A percentile compares a stretch with the other conserved stretches of the same genome.
These are phyloP conservation scores for Zygoascus flipseniorum DNA, from an alignment of 805 yeast genomes.

Conservation along the genomic window DNA sequence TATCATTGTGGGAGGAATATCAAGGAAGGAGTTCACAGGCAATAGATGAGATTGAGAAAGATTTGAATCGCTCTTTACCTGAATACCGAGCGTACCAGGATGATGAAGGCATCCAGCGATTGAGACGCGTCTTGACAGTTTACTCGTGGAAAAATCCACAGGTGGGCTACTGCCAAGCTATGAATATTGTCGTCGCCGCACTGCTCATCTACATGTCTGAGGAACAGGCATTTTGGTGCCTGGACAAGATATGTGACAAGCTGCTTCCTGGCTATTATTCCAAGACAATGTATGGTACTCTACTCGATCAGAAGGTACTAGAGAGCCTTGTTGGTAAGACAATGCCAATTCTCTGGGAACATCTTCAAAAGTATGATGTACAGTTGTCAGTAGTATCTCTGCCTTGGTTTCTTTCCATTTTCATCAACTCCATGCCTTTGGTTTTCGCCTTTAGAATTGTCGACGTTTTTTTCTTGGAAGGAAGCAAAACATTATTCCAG, in stretches of 20 bases:
- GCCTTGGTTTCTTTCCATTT: slow-evolving; percentile 93
- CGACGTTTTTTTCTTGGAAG: slow-evolving; percentile 85
- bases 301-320: slow-evolving; percentile 87
- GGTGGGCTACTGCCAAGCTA: slow-evolving; percentile 97
- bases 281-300: slow-evolving; percentile 93
- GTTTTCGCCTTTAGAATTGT: slow-evolving; percentile 86
- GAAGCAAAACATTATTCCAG: slow-evolving; percentile 82
- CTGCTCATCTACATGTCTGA: slow-evolving; percentile 68
- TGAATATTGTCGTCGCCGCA: slow-evolving; percentile 67
- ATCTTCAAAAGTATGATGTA: slow-evolving; percentile 68
- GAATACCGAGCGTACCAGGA: slow-evolving; percentile 92
- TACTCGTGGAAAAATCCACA: slow-evolving; percentile 97
- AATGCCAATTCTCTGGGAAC: slow-evolving; percentile 83
- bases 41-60: slow-evolving; percentile 94
- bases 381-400: slow-evolving; percentile 87
- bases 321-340: slow-evolving; percentile 84
- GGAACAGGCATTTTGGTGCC: slow-evolving; percentile 95
- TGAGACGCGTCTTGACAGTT: slow-evolving; percentile 83
- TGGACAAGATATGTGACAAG: slow-evolving; percentile 70
- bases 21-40: slow-evolving; percentile 66
- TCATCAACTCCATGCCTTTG: slow-evolving; percentile 87
- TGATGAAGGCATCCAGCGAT: slow-evolving; percentile 72
- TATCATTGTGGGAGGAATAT: slow-evolving; percentile 48
- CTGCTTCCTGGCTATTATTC: slow-evolving; percentile 94
- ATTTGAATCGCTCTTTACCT: slow-evolving; percentile 86